Conservation (phyloP, 1,284 basidiomycete species). For the Grifola frondosa region DNA sequence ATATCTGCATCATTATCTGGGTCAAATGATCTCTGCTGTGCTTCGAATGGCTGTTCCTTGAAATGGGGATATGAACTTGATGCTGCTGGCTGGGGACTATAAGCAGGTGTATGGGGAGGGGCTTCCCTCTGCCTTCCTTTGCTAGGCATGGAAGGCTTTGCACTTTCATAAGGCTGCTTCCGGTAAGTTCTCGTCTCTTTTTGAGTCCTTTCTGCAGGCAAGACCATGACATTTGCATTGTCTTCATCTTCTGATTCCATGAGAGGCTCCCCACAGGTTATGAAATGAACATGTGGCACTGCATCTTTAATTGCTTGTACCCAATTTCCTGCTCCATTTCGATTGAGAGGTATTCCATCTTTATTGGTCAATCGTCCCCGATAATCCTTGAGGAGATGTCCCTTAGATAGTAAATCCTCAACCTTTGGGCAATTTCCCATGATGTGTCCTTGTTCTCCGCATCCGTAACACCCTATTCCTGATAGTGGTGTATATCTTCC, state of each 20-base stretch:
- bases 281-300: background rate
- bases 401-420: background rate
- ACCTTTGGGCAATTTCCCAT: conserved; percentile 1
- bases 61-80: background rate
- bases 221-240: background rate
- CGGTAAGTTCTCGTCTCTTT: conserved; percentile 2
- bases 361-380: background rate
- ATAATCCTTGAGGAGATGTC: conserved; percentile 1
- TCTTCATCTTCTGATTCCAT: background rate
- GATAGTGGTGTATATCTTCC: background rate
- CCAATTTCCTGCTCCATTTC: conserved; percentile 1
- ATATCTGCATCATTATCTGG: conserved; percentile 3
- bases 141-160: background rate
- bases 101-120: background rate
- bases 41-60: background rate
- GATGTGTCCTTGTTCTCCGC: conserved; percentile 2
- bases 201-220: background rate
- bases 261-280: background rate
- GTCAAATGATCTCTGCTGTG: background rate
- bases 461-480: background rate
- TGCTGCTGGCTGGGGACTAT: background rate
- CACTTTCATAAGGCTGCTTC: conserved; percentile 2
- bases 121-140: conserved; percentile 4
- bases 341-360: background rate
- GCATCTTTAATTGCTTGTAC: background rate